These are phyloP conservation scores for Penicillium bialowiezense DNA, from an alignment of 495 filamentous ascomycete species.

Conservation along the genomic window DNA sequence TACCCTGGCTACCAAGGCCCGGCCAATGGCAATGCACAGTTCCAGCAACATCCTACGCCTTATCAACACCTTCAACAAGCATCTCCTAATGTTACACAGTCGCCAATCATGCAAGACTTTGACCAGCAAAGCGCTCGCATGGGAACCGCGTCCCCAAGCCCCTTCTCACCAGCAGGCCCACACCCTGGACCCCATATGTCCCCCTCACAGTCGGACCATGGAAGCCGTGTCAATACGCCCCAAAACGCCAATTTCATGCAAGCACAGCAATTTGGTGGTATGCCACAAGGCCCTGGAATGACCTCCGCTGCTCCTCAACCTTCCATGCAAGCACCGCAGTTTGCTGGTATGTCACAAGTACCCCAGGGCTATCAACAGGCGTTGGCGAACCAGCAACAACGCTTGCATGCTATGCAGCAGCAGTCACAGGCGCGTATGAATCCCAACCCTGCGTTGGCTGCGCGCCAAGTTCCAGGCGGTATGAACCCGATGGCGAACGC, in stretches of 20 bases:
- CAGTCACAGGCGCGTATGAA: conserved; percentile 64
- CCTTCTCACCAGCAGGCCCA: conserved; percentile 78
- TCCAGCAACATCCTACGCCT: conserved; percentile 55
- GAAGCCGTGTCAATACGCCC: conserved; percentile 68
- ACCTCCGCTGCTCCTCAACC: conserved; percentile 27
- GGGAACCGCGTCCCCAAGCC: conserved; percentile 86
- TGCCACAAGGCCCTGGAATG: conserved; percentile 30
- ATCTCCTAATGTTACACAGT: conserved; percentile 79
- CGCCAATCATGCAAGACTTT: conserved; percentile 80
- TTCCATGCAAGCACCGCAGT: conserved; percentile 48
- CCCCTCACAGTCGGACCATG: conserved; percentile 73
- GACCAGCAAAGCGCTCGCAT: conserved; percentile 69
- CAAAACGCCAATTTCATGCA: conserved; percentile 64
- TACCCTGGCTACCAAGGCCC: conserved; percentile 62
- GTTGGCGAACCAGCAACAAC: conserved; percentile 47
- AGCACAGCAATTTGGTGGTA: conserved; percentile 37
- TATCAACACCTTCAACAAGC: conserved; percentile 84
- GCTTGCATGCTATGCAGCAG: conserved; percentile 55
- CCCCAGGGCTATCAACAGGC: conserved; percentile 51
- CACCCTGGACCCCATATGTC: conserved; percentile 75
- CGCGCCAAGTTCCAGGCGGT: conserved; percentile 34
- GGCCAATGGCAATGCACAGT: conserved; percentile 54
- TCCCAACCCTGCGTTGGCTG: conserved; percentile 46
- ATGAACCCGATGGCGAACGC: conserved; percentile 47
- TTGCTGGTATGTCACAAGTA: conserved; percentile 40